These are phyloP conservation scores for Xylaria sp. DNA, from an alignment of 2,329 filamentous ascomycete genomes.

Conservation along the genomic window DNA sequence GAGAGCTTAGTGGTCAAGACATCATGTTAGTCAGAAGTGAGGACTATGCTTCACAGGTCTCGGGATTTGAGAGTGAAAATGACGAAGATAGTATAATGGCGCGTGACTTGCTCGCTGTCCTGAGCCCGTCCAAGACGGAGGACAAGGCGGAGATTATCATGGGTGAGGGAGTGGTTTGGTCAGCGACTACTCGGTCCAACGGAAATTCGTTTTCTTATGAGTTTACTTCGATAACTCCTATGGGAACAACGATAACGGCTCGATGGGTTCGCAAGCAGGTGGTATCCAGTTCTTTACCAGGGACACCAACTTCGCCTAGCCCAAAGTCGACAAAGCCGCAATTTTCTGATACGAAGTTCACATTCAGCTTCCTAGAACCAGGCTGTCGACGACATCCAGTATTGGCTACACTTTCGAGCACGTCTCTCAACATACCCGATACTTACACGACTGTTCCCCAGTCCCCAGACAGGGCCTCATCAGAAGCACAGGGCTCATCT, in stretches of 20 bases:
- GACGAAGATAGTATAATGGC: conserved; percentile 52
- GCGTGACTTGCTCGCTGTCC: conserved; percentile 67
- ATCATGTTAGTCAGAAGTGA: conserved; percentile 74
- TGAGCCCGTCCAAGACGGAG: conserved; percentile 65
- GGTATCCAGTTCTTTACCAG: conserved; percentile 38
- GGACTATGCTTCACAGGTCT: conserved; percentile 59
- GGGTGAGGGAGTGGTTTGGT: conserved; percentile 66
- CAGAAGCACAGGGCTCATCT: conserved; percentile 45
- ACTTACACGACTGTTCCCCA: conserved; percentile 65
- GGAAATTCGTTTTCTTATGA: conserved; percentile 59
- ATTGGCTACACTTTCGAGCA: conserved; percentile 69
- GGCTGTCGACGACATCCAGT: conserved; percentile 74
- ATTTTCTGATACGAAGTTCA: conserved; percentile 63
- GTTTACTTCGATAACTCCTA: conserved; percentile 64
- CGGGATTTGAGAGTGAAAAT: conserved; percentile 40
- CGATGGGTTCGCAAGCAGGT: conserved; percentile 68
- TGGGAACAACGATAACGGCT: conserved; percentile 64
- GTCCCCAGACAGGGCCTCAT: conserved; percentile 55
- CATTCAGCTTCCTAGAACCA: conserved; percentile 77
- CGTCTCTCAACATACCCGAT: conserved; percentile 72
- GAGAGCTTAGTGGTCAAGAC: conserved; percentile 70
- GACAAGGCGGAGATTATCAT: conserved; percentile 70
- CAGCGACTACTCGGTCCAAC: conserved; percentile 55
- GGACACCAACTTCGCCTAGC: conserved; percentile 31
- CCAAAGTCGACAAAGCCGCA: conserved; percentile 34